These are phyloP conservation scores for Carpinus fangiana DNA, from an alignment of 306 rosid genomes.

Conservation along the genomic window DNA sequence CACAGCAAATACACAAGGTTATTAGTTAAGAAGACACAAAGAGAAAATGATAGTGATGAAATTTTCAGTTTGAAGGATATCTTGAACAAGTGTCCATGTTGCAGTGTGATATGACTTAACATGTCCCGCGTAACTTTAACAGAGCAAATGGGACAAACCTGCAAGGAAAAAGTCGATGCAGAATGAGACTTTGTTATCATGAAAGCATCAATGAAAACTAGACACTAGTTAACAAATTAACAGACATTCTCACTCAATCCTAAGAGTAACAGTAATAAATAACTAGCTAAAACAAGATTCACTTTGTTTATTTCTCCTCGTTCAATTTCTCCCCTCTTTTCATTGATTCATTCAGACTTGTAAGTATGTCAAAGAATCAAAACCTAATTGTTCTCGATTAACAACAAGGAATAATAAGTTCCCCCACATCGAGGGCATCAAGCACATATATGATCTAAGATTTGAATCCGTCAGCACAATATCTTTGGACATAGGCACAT, in stretches of 20 bases:
- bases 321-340: neutral
- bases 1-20: slow-evolving; percentile 8
- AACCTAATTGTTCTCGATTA: neutral
- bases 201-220: slow-evolving; percentile 24
- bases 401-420: neutral
- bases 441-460: neutral
- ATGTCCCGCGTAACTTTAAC: slow-evolving; percentile 85
- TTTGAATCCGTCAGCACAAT: neutral
- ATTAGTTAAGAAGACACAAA: neutral
- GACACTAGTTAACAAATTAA: neutral
- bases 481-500: neutral
- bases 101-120: slow-evolving; percentile 87
- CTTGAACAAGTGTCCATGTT: slow-evolving; percentile 92
- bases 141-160: slow-evolving; percentile 95
- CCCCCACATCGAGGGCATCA: neutral
- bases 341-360: neutral
- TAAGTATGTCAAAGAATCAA: neutral
- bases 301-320: neutral
- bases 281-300: slow-evolving; percentile 15
- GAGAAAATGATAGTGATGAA: neutral
- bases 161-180: slow-evolving; percentile 39
- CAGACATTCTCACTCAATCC: neutral
- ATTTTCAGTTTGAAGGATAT: slow-evolving; percentile 61
- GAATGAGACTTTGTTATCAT: neutral
- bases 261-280: neutral